These are phyloP conservation scores for Dactylellina leptospora DNA, from an alignment of 2,329 filamentous ascomycete genomes.

Conservation along the genomic window DNA sequence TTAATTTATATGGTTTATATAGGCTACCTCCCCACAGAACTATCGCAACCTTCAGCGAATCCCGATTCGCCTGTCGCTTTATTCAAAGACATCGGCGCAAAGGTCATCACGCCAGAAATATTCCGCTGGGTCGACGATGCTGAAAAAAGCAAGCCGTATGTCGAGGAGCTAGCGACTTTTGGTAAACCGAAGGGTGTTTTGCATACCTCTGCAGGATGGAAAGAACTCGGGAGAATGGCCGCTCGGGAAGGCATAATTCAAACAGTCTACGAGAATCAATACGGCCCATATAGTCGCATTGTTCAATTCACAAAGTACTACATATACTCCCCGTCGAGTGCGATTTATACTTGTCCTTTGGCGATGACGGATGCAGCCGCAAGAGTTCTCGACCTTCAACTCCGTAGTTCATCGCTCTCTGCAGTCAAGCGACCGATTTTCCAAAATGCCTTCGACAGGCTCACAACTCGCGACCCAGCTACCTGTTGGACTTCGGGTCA, in stretches of 20 bases:
- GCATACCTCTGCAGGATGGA: constrained; percentile 74
- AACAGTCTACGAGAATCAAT: constrained; percentile 67
- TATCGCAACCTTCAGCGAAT: constrained; percentile 23
- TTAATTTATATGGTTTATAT: neutral
- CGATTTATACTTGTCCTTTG: constrained; percentile 71
- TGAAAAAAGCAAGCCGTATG: constrained; percentile 71
- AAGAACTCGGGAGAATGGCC: constrained; percentile 69
- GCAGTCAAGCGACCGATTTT: constrained; percentile 60
- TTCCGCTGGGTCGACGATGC: constrained; percentile 71
- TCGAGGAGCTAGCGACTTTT: constrained; percentile 70
- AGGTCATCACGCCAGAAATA: constrained; percentile 66
- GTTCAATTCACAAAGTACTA: constrained; percentile 69
- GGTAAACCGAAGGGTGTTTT: constrained; percentile 69
- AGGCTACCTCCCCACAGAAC: constrained; percentile 29
- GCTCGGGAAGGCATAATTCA: constrained; percentile 65
- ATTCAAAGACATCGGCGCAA: constrained; percentile 40
- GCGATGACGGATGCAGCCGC: constrained; percentile 65
- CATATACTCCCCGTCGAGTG: constrained; percentile 69
- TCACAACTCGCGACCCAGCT: constrained; percentile 65
- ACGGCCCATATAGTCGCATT: constrained; percentile 66
- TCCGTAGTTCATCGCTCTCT: constrained; percentile 21
- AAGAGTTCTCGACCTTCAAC: constrained; percentile 40
- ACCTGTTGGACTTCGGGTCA: constrained; percentile 75
- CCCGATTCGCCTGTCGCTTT: constrained; percentile 19
- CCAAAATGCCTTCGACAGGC: constrained; percentile 65